Conservation (phyloP, 1,284 basidiomycete species). For the Trametes versicolor region DNA sequence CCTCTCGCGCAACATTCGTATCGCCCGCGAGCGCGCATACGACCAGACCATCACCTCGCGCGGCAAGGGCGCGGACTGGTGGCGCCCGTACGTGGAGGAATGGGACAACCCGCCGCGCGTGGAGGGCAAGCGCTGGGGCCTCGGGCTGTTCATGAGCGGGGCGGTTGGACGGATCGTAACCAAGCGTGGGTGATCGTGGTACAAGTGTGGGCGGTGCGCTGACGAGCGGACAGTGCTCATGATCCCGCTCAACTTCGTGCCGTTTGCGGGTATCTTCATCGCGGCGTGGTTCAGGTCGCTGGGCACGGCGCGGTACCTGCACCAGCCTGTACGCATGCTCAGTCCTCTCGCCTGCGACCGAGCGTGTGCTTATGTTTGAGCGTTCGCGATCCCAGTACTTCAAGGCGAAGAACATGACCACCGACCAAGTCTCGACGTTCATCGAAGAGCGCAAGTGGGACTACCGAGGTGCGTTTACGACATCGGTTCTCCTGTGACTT, state of each 20-base stretch:
- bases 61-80: conserved; percentile 84
- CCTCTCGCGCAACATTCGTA: conserved; percentile 75
- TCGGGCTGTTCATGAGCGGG: conserved; percentile 52
- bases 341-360: not conserved
- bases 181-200: conserved; percentile 33
- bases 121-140: conserved; percentile 46
- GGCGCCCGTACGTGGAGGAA: conserved; percentile 89
- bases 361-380: not conserved
- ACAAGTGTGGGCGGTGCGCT: not conserved
- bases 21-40: conserved; percentile 82
- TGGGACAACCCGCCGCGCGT: conserved; percentile 76
- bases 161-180: conserved; percentile 63
- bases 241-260: conserved; percentile 75
- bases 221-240: conserved; percentile 61
- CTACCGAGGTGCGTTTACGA: conserved; percentile 67
- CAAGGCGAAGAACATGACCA: conserved; percentile 81
- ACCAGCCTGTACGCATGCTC: conserved; percentile 63
- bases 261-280: conserved; percentile 72
- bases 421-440: conserved; percentile 73
- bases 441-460: conserved; percentile 91
- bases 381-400: conserved; percentile 72
- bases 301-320: conserved; percentile 75
- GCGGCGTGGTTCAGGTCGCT: conserved; percentile 75
- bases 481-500: not conserved
- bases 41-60: conserved; percentile 83